Evolutionary conservation across 768 basidiomycete genomes (phyloP).

Genomic region (Krasilnikovozyma curviuscula): DNA sequence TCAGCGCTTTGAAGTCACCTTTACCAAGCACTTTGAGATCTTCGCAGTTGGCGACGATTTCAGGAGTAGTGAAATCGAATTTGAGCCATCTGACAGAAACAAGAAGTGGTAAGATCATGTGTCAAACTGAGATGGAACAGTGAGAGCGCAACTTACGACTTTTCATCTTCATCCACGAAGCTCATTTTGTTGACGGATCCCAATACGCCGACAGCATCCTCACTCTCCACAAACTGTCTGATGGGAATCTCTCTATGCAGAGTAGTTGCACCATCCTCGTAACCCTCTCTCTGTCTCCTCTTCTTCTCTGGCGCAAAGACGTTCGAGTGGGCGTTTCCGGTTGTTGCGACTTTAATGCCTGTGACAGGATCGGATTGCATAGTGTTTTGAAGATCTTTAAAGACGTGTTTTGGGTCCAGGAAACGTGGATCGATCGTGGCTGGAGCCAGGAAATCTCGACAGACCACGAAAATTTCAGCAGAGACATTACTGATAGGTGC

Average conservation of each 20-base stretch:
- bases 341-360: constrained; percentile 39
- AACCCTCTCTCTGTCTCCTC: constrained; percentile 76
- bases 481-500: constrained; percentile 65
- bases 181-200: constrained; percentile 35
- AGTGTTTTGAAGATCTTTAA: constrained; percentile 50
- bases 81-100: constrained; percentile 43
- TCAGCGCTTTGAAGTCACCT: constrained; percentile 79
- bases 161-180: constrained; percentile 11
- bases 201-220: constrained; percentile 59
- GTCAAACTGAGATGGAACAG: not conserved
- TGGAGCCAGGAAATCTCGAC: constrained; percentile 81
- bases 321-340: constrained; percentile 48
- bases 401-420: constrained; percentile 90
- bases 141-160: constrained; percentile 1
- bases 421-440: constrained; percentile 95
- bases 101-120: not conserved
- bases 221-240: constrained; percentile 43
- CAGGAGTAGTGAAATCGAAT: constrained; percentile 50
- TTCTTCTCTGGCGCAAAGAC: constrained; percentile 98
- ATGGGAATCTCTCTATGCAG: constrained; percentile 58
- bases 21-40: constrained; percentile 96
- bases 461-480: constrained; percentile 98
- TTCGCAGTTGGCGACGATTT: constrained; percentile 61
- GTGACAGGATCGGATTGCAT: constrained; percentile 18
- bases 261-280: constrained; percentile 82